These are phyloP conservation scores for Gossypium bickii DNA, from an alignment of 345 rosid species.

Conservation along the genomic window DNA sequence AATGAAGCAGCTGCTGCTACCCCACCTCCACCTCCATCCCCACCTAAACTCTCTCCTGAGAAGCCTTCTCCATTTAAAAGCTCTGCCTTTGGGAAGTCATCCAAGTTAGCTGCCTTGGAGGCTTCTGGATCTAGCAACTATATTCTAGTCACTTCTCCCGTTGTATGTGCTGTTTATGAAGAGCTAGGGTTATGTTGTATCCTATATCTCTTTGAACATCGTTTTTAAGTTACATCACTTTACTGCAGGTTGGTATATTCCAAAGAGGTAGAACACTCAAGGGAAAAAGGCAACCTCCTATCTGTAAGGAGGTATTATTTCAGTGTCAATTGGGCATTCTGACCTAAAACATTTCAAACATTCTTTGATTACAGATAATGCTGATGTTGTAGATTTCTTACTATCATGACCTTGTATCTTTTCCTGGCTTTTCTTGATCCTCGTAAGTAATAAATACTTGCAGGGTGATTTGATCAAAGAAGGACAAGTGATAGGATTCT, in stretches of 20 bases:
- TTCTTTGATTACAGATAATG: neutral
- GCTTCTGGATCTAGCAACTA: conserved; percentile 65
- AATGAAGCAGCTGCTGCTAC: conserved; percentile 42
- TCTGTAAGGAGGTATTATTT: conserved; percentile 63
- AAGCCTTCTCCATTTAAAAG: conserved; percentile 59
- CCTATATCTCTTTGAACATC: neutral
- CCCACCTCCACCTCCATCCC: conserved; percentile 36
- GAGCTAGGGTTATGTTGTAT: neutral
- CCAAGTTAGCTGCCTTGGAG: conserved; percentile 74
- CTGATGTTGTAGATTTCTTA: neutral
- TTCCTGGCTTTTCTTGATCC: neutral
- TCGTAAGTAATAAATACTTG: conserved; percentile 1
- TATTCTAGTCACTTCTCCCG: conserved; percentile 68
- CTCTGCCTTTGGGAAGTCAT: conserved; percentile 54
- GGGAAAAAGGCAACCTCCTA: conserved; percentile 71
- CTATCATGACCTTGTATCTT: neutral
- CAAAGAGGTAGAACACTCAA: conserved; percentile 66
- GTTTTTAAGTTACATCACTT: conserved; percentile 2
- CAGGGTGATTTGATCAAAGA: conserved; percentile 83
- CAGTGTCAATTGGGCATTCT: neutral
- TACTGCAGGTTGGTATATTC: conserved; percentile 69
- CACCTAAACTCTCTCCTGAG: conserved; percentile 48
- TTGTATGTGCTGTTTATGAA: conserved; percentile 41
- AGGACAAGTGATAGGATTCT: conserved; percentile 84
- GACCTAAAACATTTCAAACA: neutral